Base-by-base conservation (phyloP, 345 rosid genomes). In the Leavenworthia alabamica region DNA sequence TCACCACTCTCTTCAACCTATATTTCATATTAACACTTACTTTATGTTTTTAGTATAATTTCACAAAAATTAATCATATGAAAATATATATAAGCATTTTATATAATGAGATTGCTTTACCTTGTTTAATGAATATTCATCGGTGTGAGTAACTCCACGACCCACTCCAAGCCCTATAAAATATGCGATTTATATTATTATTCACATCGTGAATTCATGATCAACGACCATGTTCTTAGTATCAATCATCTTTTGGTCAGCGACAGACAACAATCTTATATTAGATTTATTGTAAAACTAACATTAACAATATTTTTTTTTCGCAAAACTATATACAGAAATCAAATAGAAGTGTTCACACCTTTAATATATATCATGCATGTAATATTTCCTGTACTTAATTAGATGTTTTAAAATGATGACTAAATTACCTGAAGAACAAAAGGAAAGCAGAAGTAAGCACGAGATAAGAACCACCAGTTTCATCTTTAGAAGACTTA, bases 341-440 rank as follows among this genome's bases (percentile, higher is more conserved):
- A 24, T 36, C 56, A 50, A 39, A 26, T 17, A 16, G 29, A 3
- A 26, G 19, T 32, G 24, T 8, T 22, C 6, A 26, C 17, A 53
- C 6, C 17, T n/a, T 44, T 8, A n/a, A 17, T 27, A 42, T 27
- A 42, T 42, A 20, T 14, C 64, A 44, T 31, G 27, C 41, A 17
- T 2, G 53, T 19, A 17, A 20, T 8, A 0, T 43, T 8, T 19
- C 7, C 3, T 28, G 14, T 33, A 46, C 23, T 13, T 20, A 9
- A 9, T 9, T 32, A 8, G 2, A 60, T 31, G 43, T 60, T 31
- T 7, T 14, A 6, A 32, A 33, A 10, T 12, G 28, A 29, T 28
- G 17, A 23, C 3, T 26, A 17, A 19, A 33, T 39, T 63, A 63
- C 68, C 68, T 28, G 68, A 63, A 39, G 60, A 63, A 23, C 51